phyloP scores from a whole-genome alignment of 139 green algal genomes.

The Chlorella sp. region DNA sequence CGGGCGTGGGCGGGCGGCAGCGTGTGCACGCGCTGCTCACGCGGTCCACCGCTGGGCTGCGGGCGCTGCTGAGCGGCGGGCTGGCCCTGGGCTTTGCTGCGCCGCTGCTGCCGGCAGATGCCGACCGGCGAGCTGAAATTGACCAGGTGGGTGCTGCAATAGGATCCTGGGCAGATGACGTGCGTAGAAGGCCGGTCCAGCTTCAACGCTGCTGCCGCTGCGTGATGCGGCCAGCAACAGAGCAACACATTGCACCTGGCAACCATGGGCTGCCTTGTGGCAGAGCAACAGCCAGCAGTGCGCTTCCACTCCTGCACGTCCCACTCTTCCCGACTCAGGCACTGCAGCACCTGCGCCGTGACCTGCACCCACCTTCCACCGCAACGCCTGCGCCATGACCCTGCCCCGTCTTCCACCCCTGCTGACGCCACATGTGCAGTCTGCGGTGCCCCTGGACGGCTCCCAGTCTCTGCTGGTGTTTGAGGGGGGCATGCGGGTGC shows the following conservation, averaged over 20 bases:
- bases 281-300: too few species aligned
- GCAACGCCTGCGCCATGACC: not conserved
- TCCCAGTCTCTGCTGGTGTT: conserved; percentile 67
- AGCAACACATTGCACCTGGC: not conserved
- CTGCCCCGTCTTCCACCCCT: not conserved
- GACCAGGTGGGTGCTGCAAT: conserved; percentile 2
- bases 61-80: conserved; percentile 38
- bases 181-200: not conserved
- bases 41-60: conserved; percentile 51
- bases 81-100: conserved; percentile 54
- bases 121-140: not conserved
- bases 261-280: too few species aligned
- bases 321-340: too few species aligned
- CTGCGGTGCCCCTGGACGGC: conserved; percentile 42
- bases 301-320: too few species aligned
- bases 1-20: conserved; percentile 50
- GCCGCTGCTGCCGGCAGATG: conserved; percentile 50
- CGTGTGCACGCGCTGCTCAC: conserved; percentile 60
- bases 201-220: not conserved
- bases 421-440: not conserved
- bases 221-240: not conserved
- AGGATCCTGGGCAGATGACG: not conserved
- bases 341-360: not conserved
- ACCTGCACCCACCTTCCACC: not conserved
- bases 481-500: conserved; percentile 53